phyloP scores from a whole-genome alignment of 192 early-diverging fungal species.

The Backusella liffmaniae region DNA sequence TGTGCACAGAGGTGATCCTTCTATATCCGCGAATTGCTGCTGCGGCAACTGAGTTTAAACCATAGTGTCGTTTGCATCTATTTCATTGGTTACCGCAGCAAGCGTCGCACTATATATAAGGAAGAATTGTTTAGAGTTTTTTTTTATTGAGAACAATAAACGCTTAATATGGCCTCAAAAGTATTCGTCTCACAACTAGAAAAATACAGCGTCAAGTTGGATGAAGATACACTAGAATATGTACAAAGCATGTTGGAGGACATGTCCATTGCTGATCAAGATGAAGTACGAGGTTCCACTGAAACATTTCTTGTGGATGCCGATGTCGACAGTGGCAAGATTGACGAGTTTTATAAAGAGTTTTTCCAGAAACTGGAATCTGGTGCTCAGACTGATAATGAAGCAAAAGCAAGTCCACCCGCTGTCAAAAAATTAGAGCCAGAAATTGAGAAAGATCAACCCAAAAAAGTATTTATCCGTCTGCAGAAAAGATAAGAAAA shows the following conservation, averaged over 20 bases:
- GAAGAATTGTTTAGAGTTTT: neutral
- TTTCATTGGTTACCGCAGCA: neutral
- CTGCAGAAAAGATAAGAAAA: neutral
- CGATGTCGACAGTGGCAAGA: constrained; percentile 43
- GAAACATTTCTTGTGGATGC: constrained; percentile 55
- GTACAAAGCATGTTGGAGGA: constrained; percentile 42
- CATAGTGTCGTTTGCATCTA: neutral
- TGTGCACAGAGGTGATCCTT: neutral
- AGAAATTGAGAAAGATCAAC: neutral
- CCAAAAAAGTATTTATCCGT: constrained; percentile 5
- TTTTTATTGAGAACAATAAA: neutral
- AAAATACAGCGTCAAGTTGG: constrained; percentile 33
- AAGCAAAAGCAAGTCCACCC: neutral
- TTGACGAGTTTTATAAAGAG: constrained; percentile 36
- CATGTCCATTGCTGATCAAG: constrained; percentile 12
- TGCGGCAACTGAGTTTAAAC: neutral
- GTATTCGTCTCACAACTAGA: constrained; percentile 19
- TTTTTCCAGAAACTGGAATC: constrained; percentile 9
- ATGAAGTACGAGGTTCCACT: constrained; percentile 48
- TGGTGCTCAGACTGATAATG: constrained; percentile 7
- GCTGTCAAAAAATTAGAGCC: neutral
- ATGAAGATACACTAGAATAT: constrained; percentile 52
- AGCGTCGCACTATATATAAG: neutral
- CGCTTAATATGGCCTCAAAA: constrained; percentile 8
- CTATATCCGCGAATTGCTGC: neutral